Evolutionary conservation across 1,284 basidiomycete genomes (phyloP), one percentile per base, ranked within the genome.

Genomic region (Irpex sp.): DNA sequence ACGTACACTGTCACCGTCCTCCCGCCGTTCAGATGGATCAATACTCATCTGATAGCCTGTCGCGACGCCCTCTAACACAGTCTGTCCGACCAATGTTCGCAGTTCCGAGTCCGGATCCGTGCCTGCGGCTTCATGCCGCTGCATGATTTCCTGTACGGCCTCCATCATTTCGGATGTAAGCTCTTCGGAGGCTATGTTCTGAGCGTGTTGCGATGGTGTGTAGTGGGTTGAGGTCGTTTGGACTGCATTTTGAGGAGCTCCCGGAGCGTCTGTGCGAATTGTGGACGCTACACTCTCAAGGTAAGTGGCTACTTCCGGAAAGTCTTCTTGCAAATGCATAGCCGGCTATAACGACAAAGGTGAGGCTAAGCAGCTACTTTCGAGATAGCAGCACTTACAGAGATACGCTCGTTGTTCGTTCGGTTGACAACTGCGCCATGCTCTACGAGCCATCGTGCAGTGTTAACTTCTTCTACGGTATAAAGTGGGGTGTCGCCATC

Each of bases 401-500:
- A 90, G 62, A 91, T 67, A 11, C 91, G 93, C 68, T 93, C 88
- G 37, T 72, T 70, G 73, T 97, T 97, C 62, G 76, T 79, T 66
- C 81, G 77, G 67, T 82, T 78, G 4, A 89, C 76, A 59, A 82
- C 75, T 0, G 94, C 94, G n/a, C 95, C 95, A 64, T 91, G 86
- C 65, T 91, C 83, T 63, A 97, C 80, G 62, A 97, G 85, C 76
- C 85, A 92, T 36, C 79, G 81, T 0, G 95, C 94, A 0, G 92
- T 92, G 60, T 88, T 85, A 60, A 93, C 73, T 69, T 85, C 85
- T 77, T 97, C 95, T 59, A 93, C 92, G n/a, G 92, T 91, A 78
- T 91, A 97, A 15, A 97, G 79, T 7, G 95, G 94, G 3, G 94
- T 96, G 73, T 97, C 95, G 17, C 92, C 92, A 73, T 97, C 96